These are phyloP conservation scores for Lecanicillium sp. DNA, from an alignment of 2,329 filamentous ascomycete genomes.

Conservation along the genomic window DNA sequence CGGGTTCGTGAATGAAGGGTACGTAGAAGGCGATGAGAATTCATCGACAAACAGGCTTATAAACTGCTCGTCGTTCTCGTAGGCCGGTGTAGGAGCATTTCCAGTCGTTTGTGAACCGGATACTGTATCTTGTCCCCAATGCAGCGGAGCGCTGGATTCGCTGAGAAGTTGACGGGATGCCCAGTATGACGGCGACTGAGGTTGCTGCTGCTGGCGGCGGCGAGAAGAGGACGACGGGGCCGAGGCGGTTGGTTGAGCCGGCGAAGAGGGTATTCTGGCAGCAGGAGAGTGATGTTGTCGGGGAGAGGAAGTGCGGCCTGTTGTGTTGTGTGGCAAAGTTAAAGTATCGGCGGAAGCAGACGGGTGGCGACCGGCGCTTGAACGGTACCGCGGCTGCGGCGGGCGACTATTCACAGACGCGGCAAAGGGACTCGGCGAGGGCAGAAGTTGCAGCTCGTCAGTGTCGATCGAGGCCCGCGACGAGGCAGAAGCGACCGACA, in stretches of 20 bases:
- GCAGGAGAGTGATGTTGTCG: no score
- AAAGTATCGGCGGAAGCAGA: no score
- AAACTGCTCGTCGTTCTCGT: conserved; percentile 14
- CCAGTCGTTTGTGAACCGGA: background rate
- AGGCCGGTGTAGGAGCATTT: background rate
- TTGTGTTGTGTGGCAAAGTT: no score
- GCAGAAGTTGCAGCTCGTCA: conserved; percentile 1
- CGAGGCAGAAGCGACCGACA: conserved; percentile 7
- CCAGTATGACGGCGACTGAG: background rate
- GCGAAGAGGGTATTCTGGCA: no score
- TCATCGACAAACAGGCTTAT: conserved; percentile 20
- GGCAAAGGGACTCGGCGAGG: conserved; percentile 1
- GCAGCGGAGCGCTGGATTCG: no score
- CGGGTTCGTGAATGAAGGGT: conserved; percentile 19
- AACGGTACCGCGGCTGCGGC: no score
- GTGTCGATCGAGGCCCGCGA: conserved; percentile 4
- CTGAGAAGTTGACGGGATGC: no score
- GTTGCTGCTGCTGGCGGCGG: background rate
- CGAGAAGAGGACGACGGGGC: background rate
- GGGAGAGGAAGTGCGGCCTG: no score
- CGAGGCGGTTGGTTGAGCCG: no score
- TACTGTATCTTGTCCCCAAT: conserved; percentile 6
- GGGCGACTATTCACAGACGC: no score
- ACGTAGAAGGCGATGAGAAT: conserved; percentile 28
- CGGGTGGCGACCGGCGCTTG: no score